A percentile compares a stretch with the other conserved stretches of the same genome.
phyloP scores from a whole-genome alignment of 176 grass and related monocot species.

The Oryza glaberrima region DNA sequence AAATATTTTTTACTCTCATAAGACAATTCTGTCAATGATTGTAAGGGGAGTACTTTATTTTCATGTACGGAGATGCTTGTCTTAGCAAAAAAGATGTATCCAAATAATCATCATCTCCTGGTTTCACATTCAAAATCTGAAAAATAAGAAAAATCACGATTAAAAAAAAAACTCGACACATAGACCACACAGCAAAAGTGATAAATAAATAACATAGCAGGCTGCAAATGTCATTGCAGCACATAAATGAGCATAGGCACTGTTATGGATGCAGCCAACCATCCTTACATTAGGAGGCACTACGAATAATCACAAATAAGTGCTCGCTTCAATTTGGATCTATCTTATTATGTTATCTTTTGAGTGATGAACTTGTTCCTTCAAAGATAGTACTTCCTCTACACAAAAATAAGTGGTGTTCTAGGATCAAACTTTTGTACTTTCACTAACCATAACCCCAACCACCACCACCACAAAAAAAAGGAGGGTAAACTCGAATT shows the following conservation, averaged over 20 bases:
- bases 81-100: constrained; percentile 94
- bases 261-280: constrained; percentile 4
- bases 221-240: background rate
- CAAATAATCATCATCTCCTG: constrained; percentile 78
- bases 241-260: background rate
- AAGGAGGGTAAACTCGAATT: too few species aligned
- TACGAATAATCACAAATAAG: constrained; percentile 1
- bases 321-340: background rate
- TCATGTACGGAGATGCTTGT: constrained; percentile 99
- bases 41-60: constrained; percentile 76
- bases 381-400: background rate
- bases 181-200: background rate
- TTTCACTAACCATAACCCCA: background rate
- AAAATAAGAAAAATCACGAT: constrained; percentile 1
- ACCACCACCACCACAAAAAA: too few species aligned
- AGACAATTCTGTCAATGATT: background rate
- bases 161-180: background rate
- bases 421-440: background rate
- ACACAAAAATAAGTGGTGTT: background rate
- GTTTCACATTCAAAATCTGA: constrained; percentile 92
- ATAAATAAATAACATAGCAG: background rate
- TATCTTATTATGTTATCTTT: background rate
- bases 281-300: background rate
- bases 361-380: background rate
- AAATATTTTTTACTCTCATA: background rate